Conservation (phyloP, 768 basidiomycete genomes). For the Amanita fuliginea region DNA sequence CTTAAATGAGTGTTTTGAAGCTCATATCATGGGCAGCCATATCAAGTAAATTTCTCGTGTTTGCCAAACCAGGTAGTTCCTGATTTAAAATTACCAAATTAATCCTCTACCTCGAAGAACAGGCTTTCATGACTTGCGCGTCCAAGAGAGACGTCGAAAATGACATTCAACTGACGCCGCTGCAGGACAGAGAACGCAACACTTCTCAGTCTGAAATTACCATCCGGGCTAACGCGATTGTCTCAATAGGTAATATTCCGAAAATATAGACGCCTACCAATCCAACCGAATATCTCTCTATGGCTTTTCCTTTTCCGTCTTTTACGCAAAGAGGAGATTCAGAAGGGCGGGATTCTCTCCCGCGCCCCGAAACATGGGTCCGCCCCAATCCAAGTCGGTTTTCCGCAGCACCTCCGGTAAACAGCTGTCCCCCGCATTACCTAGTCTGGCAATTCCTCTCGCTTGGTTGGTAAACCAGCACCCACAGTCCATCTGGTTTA, state of each 20-base stretch:
- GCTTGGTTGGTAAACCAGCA: neutral
- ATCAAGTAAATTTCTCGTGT: too few relatives aligned
- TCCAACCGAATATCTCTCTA: slow-evolving; percentile 3
- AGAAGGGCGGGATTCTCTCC: neutral
- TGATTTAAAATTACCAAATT: too few relatives aligned
- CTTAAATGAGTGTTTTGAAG: too few relatives aligned
- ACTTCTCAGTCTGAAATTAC: neutral
- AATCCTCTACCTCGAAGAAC: too few relatives aligned
- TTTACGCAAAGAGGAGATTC: slow-evolving; percentile 2
- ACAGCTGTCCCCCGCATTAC: slow-evolving; percentile 8
- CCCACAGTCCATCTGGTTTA: neutral
- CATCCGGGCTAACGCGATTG: neutral
- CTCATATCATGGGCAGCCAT: too few relatives aligned
- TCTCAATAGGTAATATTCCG: neutral
- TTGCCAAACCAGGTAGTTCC: neutral
- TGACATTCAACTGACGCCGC: neutral
- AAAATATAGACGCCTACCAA: neutral
- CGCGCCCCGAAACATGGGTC: slow-evolving; percentile 12
- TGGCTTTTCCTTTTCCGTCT: neutral
- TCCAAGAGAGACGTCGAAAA: neutral
- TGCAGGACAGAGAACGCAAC: neutral
- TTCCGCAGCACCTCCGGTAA: slow-evolving; percentile 1
- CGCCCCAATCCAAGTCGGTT: slow-evolving; percentile 12
- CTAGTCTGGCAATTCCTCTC: slow-evolving; percentile 8
- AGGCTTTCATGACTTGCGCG: neutral